Percentiles rank a stretch among this genome's conserved stretches.
phyloP scores from a whole-genome alignment of 1,139 yeast genomes.

The Candida albicans region DNA sequence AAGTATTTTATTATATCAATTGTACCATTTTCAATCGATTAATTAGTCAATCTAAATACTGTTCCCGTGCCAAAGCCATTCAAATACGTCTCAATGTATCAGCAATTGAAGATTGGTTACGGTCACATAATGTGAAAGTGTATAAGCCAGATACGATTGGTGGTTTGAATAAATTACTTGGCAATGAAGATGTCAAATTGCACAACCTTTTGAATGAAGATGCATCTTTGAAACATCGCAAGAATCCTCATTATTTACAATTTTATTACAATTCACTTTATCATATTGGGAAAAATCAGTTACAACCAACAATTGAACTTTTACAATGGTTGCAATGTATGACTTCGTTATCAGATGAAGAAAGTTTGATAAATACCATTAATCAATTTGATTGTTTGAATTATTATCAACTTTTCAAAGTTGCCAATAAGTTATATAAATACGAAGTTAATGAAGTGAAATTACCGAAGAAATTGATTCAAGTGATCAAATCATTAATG shows the following conservation, averaged over 20 bases:
- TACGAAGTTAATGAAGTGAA: conserved; percentile 80
- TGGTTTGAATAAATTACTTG: conserved; percentile 21
- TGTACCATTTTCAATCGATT: conserved; percentile 72
- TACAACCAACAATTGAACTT: conserved; percentile 74
- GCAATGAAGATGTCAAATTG: conserved; percentile 18
- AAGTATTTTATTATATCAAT: conserved; percentile 78
- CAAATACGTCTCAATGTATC: conserved; percentile 87
- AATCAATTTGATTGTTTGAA: conserved; percentile 60
- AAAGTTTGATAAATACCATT: conserved; percentile 56
- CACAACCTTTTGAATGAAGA: conserved; percentile 26
- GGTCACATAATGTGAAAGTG: conserved; percentile 69
- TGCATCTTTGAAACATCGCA: conserved; percentile 10
- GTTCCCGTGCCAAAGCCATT: conserved; percentile 82
- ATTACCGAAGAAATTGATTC: conserved; percentile 48
- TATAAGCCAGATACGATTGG: conserved; percentile 42
- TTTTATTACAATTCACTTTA: conserved; percentile 60
- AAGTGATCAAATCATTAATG: conserved; percentile 32
- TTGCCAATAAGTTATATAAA: conserved; percentile 67
- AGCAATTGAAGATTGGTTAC: conserved; percentile 88
- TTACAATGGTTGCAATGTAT: conserved; percentile 91
- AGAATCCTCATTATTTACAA: conserved; percentile 32
- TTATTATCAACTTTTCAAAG: conserved; percentile 68
- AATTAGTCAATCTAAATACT: conserved; percentile 61
- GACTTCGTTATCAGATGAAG: conserved; percentile 58
- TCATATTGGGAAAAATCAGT: conserved; percentile 61